Evolutionary conservation across 2,329 filamentous ascomycete species (phyloP), one percentile per base, ranked within the genome.

Genomic region (Pseudogymnoascus sp.): DNA sequence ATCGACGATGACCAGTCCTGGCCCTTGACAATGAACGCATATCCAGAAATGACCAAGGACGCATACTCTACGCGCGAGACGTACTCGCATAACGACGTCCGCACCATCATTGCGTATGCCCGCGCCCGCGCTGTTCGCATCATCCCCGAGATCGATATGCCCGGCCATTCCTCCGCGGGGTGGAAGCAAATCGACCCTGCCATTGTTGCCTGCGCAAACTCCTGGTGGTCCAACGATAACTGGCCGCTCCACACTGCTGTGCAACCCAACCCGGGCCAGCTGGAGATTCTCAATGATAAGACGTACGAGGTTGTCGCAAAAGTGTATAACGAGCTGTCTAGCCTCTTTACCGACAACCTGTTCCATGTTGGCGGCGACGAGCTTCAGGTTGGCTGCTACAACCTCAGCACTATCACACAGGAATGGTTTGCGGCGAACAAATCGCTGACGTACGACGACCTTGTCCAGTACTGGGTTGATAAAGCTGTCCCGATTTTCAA

Each of bases 311-410:
- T 82, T 2, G 78, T 84, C 1, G 71, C 74, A 14, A 79, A 82
- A 36, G 79, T 85, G 1, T 85, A 84, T 75, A 76, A 81, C 1
- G 93, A 96, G 74, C 75, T 96, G 14, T 83, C 88, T 63, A 86
- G 75, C 40, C 75, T 96, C 25, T 88, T 91, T 70, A 80, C 81
- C 11, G 91, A 96, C 71, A 77, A 84, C 7, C 83, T 92, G 76
- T 95, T 93, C 79, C 91, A 96, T 76, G 88, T 89, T 1, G 91
- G 91, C 38, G 91, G 91, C 63, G 91, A 96, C 71, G 91, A 96
- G 77, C 75, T 85, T 23, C 81, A 84, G 64, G 69, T 75, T 28
- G 77, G 78, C 66, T 85, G 83, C 75, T 85, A 82, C 76, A 85
- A 85, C 72, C 82, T 83, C 71, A 82, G 79, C 71, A 73, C 73